phyloP scores from a whole-genome alignment of 1,284 basidiomycete genomes.

The Tylopilus sp. region DNA sequence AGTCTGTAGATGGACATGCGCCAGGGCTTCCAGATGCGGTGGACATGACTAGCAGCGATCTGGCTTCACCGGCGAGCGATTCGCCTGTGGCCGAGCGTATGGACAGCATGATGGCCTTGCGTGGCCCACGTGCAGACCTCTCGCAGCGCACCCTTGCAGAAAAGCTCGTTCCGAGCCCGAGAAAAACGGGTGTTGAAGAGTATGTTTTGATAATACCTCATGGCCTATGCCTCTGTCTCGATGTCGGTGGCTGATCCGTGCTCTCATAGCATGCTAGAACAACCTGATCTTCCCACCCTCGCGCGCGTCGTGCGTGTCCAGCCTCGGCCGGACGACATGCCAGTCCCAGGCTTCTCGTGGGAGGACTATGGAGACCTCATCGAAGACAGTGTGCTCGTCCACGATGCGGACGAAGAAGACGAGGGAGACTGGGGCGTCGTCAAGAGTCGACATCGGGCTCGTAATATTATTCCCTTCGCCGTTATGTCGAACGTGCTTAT shows the following conservation, averaged over 20 bases:
- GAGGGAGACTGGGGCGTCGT: slow-evolving; percentile 72
- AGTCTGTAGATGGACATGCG: slow-evolving; percentile 13
- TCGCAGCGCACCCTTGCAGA: slow-evolving; percentile 51
- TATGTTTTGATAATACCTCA: too few relatives aligned
- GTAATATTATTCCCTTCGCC: neutral
- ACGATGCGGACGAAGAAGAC: slow-evolving; percentile 49
- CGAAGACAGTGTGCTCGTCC: slow-evolving; percentile 38
- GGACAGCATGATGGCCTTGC: slow-evolving; percentile 34
- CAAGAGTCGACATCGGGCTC: slow-evolving; percentile 43
- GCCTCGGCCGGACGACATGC: slow-evolving; percentile 51
- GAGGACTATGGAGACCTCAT: slow-evolving; percentile 70
- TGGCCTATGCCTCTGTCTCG: neutral
- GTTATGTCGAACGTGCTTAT: neutral
- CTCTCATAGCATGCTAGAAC: slow-evolving; percentile 54
- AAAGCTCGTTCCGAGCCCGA: slow-evolving; percentile 53
- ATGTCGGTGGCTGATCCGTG: slow-evolving; percentile 17
- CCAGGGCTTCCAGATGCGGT: slow-evolving; percentile 20
- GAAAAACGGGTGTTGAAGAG: slow-evolving; percentile 67
- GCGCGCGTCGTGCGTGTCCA: slow-evolving; percentile 63
- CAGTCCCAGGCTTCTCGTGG: slow-evolving; percentile 66
- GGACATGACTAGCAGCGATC: slow-evolving; percentile 49
- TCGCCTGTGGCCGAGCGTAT: slow-evolving; percentile 48
- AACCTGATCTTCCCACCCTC: slow-evolving; percentile 50
- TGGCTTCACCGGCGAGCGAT: slow-evolving; percentile 50
- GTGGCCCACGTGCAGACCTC: slow-evolving; percentile 21